phyloP scores from a whole-genome alignment of 805 yeast species.

The Saccharomyces paradoxus region DNA sequence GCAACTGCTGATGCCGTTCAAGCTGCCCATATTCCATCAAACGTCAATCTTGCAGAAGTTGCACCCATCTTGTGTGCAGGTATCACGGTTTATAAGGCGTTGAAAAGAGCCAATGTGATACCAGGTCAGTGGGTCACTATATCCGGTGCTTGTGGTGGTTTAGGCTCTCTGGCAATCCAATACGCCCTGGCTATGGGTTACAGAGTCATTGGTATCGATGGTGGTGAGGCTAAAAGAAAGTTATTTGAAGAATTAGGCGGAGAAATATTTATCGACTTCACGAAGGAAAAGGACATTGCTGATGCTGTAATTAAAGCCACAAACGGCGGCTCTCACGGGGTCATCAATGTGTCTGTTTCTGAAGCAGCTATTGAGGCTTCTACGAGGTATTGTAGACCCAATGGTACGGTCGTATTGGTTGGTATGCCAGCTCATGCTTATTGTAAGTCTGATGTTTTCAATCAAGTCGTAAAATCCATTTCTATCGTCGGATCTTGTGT shows the following conservation, averaged over 20 bases:
- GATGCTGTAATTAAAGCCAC: conserved; percentile 41
- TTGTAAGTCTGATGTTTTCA: conserved; percentile 40
- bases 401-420: conserved; percentile 56
- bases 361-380: conserved; percentile 43
- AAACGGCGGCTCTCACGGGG: conserved; percentile 63
- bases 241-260: conserved; percentile 52
- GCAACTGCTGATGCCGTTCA: conserved; percentile 59
- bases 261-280: conserved; percentile 53
- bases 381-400: conserved; percentile 45
- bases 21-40: conserved; percentile 51
- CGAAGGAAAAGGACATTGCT: conserved; percentile 42
- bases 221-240: conserved; percentile 58
- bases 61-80: conserved; percentile 64
- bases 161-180: conserved; percentile 69
- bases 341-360: conserved; percentile 54
- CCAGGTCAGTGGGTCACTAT: conserved; percentile 71
- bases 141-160: conserved; percentile 79
- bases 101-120: conserved; percentile 46
- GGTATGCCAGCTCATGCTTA: conserved; percentile 51
- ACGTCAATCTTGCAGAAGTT: conserved; percentile 45
- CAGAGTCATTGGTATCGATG: conserved; percentile 64
- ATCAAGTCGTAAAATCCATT: conserved; percentile 42
- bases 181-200: conserved; percentile 71
- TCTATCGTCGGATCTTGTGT: conserved; percentile 43
- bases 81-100: conserved; percentile 60